Evolutionary conservation across 2,329 filamentous ascomycete species (phyloP).

Genomic region (Fusarium torreyae): DNA sequence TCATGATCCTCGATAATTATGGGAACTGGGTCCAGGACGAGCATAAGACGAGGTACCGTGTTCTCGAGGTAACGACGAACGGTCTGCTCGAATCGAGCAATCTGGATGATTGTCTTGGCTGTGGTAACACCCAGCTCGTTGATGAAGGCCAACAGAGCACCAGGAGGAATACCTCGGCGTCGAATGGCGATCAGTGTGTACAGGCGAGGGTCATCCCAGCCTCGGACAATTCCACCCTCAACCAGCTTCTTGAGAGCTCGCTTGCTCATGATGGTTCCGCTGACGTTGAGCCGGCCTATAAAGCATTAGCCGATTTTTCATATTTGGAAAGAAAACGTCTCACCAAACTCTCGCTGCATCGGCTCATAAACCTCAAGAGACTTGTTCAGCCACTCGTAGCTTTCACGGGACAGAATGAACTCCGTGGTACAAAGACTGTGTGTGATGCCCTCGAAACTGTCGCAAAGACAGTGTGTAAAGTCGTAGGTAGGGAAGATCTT

Average conservation of each 20-base stretch:
- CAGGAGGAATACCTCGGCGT: constrained; percentile 87
- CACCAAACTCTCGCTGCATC: constrained; percentile 89
- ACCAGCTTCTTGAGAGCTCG: constrained; percentile 86
- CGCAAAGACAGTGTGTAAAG: constrained; percentile 90
- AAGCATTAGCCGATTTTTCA: not conserved
- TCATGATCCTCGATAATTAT: constrained; percentile 86
- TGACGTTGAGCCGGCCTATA: constrained; percentile 71
- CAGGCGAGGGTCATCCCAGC: constrained; percentile 92
- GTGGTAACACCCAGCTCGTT: constrained; percentile 94
- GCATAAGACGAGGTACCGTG: constrained; percentile 89
- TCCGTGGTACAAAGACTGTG: constrained; percentile 95
- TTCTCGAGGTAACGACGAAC: constrained; percentile 89
- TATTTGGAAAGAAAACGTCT: not conserved
- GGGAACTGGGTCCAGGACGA: constrained; percentile 87
- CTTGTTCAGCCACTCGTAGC: constrained; percentile 92
- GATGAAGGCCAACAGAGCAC: constrained; percentile 90
- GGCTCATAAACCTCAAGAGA: constrained; percentile 87
- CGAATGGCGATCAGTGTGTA: constrained; percentile 90
- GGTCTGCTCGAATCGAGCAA: constrained; percentile 85
- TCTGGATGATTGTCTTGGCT: constrained; percentile 82
- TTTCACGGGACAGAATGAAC: constrained; percentile 86
- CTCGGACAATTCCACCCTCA: constrained; percentile 81
- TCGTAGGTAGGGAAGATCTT: constrained; percentile 97
- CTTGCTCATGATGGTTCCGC: constrained; percentile 90
- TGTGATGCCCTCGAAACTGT: constrained; percentile 92